phyloP scores from a whole-genome alignment of 2,329 filamentous ascomycete species.

The Aspergillus felis region DNA sequence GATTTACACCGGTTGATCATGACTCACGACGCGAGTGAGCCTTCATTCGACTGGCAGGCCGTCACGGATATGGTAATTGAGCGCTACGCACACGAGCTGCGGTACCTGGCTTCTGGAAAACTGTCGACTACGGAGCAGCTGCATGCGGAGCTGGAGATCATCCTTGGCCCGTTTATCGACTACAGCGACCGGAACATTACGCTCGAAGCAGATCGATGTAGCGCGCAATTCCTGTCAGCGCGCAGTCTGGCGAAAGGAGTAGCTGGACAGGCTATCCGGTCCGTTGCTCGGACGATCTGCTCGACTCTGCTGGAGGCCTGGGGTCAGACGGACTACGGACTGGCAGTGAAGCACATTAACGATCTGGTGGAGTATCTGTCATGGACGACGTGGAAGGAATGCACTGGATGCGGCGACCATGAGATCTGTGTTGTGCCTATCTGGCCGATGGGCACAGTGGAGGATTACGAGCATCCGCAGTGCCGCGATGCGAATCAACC shows the following conservation, averaged over 20 bases:
- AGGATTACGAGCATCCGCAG: conserved; percentile 52
- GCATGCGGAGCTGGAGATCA: conserved; percentile 23
- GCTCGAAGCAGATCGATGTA: conserved; percentile 30
- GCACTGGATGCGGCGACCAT: conserved; percentile 49
- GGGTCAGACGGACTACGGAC: conserved; percentile 14
- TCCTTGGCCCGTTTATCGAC: conserved; percentile 35
- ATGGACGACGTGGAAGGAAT: conserved; percentile 60
- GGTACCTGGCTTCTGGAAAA: conserved; percentile 29
- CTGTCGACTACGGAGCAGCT: conserved; percentile 20
- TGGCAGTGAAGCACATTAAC: conserved; percentile 30
- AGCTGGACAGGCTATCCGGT: conserved; percentile 26
- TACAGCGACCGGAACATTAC: conserved; percentile 24
- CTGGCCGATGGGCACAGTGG: conserved; percentile 55
- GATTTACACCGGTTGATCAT: conserved; percentile 46
- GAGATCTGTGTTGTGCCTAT: conserved; percentile 62
- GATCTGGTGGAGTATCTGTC: conserved; percentile 49
- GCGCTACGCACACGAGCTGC: conserved; percentile 58
- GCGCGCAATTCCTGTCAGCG: conserved; percentile 31
- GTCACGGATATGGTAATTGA: conserved; percentile 62
- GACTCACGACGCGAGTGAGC: conserved; percentile 22
- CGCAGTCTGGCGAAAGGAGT: conserved; percentile 9
- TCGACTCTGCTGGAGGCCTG: conserved; percentile 24
- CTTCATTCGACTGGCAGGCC: conserved; percentile 60
- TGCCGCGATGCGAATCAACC: conserved; percentile 36
- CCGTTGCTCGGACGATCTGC: conserved; percentile 31